Conservation (phyloP, 352 stramenopile species). For the Lagenidium giganteum region DNA sequence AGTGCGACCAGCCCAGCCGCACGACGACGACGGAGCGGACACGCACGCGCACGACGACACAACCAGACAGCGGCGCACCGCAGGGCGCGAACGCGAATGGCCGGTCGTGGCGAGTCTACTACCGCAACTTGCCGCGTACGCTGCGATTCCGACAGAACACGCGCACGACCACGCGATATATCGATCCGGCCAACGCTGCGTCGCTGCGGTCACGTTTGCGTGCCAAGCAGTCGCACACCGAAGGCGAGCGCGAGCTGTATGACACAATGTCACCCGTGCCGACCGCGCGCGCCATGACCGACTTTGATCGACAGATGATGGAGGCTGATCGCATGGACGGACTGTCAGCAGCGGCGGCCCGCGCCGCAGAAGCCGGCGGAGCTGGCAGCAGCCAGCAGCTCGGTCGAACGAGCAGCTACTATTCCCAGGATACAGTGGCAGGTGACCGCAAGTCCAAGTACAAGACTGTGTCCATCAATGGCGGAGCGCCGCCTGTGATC, state of each 20-base stretch:
- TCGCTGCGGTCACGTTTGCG: slow-evolving; percentile 51
- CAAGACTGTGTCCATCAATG: slow-evolving; percentile 70
- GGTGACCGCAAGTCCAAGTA: slow-evolving; percentile 34
- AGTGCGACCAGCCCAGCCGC: too few relatives aligned
- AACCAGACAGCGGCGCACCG: slow-evolving; percentile 1
- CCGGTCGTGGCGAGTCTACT: slow-evolving; percentile 45
- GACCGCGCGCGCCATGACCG: slow-evolving; percentile 22
- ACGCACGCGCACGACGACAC: slow-evolving; percentile 12
- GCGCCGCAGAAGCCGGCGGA: slow-evolving; percentile 6
- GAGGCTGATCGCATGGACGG: slow-evolving; percentile 8
- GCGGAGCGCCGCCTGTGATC: slow-evolving; percentile 5
- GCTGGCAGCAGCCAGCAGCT: too few relatives aligned
- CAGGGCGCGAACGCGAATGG: slow-evolving; percentile 11
- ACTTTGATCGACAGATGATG: slow-evolving; percentile 53
- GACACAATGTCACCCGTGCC: slow-evolving; percentile 24
- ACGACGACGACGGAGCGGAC: slow-evolving; percentile 36
- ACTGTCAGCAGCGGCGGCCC: slow-evolving; percentile 8
- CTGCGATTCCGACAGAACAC: slow-evolving; percentile 76
- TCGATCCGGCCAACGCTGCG: slow-evolving; percentile 61
- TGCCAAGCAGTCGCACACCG: slow-evolving; percentile 30
- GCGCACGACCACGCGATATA: slow-evolving; percentile 69
- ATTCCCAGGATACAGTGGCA: slow-evolving; percentile 44
- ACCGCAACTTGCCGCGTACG: slow-evolving; percentile 56
- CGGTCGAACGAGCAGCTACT: slow-evolving; percentile 48
- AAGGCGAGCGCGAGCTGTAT: too few relatives aligned